Percentiles rank a stretch among this genome's conserved stretches.
Conservation (phyloP, 1,284 basidiomycete species). For the Hemileia vastatrix region DNA sequence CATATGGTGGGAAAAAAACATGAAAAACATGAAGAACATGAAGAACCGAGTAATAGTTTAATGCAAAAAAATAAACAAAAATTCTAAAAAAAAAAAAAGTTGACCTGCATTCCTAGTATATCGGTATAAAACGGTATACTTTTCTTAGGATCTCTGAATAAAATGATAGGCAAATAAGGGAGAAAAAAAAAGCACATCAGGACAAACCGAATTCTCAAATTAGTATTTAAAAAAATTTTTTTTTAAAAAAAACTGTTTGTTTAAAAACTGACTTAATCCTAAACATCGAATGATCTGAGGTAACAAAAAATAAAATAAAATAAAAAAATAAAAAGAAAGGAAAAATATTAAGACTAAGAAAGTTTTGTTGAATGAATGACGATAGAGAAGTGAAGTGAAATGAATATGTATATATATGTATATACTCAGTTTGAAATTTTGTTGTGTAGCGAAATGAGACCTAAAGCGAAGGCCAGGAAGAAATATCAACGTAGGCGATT, state of each 20-base stretch:
- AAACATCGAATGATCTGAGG: constrained; percentile 21
- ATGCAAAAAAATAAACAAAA: not conserved
- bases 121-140: constrained; percentile 56
- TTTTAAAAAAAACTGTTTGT: not conserved
- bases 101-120: not conserved
- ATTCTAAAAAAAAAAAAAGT: constrained; percentile 23
- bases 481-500: not conserved
- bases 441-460: constrained; percentile 11
- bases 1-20: constrained; percentile 24
- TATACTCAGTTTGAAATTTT: constrained; percentile 14
- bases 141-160: constrained; percentile 59
- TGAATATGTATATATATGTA: no score
- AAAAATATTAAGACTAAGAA: not conserved
- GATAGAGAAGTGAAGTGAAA: no score
- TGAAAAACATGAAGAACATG: constrained; percentile 31
- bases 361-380: not conserved
- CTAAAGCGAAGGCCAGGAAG: not conserved
- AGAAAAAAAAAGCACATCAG: no score
- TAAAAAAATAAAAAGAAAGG: not conserved
- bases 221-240: no score
- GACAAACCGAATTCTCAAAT: no score
- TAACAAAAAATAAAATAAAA: not conserved
- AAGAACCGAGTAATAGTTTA: not conserved
- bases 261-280: constrained; percentile 14
- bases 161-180: constrained; percentile 49